Evolutionary conservation across 495 filamentous ascomycete species (phyloP).

Genomic region (Podospora pseudopauciseta): DNA sequence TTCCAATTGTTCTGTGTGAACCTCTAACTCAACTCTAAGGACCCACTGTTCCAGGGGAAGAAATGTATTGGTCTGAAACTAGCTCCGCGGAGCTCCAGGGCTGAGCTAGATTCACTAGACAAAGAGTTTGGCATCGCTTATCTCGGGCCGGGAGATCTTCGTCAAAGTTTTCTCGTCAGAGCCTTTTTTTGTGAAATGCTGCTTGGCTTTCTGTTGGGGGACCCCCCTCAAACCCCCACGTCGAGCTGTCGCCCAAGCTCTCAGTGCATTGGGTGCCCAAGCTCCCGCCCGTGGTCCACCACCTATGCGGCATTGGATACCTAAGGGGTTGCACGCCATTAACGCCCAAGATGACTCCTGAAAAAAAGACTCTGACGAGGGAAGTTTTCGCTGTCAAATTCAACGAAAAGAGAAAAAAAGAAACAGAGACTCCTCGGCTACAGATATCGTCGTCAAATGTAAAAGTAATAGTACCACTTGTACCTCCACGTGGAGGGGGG

Average conservation of each 20-base stretch:
- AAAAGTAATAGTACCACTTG: conserved; percentile 2
- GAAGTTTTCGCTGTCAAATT: no score
- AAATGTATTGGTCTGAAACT: no score
- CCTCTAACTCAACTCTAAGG: neutral
- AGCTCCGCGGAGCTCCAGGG: neutral
- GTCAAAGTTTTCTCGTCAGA: neutral
- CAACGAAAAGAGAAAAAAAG: neutral
- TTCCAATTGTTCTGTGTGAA: neutral
- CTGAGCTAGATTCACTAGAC: neutral
- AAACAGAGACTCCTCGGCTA: neutral
- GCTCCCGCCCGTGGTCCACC: neutral
- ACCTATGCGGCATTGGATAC: neutral
- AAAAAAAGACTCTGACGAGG: no score
- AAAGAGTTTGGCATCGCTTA: neutral
- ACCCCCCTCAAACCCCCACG: conserved; percentile 18
- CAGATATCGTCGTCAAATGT: neutral
- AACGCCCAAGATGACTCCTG: neutral
- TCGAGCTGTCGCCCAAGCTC: conserved; percentile 20
- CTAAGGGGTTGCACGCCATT: neutral
- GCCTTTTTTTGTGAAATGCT: neutral
- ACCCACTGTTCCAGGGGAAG: neutral
- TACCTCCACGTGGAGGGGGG: conserved; percentile 17
- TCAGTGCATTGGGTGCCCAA: conserved; percentile 1
- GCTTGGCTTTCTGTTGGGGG: neutral
- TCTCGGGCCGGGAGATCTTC: neutral